phyloP scores from a whole-genome alignment of 441 rosid species.

The Populus hybrid region DNA sequence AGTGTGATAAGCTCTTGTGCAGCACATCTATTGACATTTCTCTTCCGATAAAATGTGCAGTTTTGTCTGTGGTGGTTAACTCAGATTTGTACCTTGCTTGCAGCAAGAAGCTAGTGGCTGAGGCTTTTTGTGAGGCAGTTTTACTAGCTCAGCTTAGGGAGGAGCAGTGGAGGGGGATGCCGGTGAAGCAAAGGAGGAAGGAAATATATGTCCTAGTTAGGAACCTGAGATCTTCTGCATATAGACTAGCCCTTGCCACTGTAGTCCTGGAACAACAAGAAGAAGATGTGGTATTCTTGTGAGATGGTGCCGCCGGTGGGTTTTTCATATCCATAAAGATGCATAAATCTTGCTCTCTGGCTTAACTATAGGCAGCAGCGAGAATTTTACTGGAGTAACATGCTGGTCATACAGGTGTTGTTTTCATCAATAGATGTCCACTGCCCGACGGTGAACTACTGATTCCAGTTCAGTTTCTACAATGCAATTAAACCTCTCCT shows the following conservation, averaged over 20 bases:
- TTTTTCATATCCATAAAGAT: neutral
- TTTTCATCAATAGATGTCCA: neutral
- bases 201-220: slow-evolving; percentile 69
- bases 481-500: neutral
- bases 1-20: slow-evolving; percentile 8
- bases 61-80: neutral
- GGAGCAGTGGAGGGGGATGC: slow-evolving; percentile 62
- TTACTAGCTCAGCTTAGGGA: slow-evolving; percentile 60
- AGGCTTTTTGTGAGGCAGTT: slow-evolving; percentile 65
- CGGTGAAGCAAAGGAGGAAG: slow-evolving; percentile 46
- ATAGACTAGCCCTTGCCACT: slow-evolving; percentile 72
- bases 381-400: neutral
- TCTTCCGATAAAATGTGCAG: neutral
- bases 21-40: neutral
- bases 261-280: slow-evolving; percentile 61
- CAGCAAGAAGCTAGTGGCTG: slow-evolving; percentile 71
- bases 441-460: neutral
- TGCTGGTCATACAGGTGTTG: neutral
- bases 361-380: neutral
- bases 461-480: neutral
- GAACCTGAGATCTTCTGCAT: slow-evolving; percentile 76
- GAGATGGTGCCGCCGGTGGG: slow-evolving; percentile 15
- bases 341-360: neutral
- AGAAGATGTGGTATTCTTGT: slow-evolving; percentile 46
- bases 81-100: slow-evolving; percentile 6